Evolutionary conservation across 2,329 filamentous ascomycete species (phyloP).

Genomic region (Akanthomyces dipterigenus): DNA sequence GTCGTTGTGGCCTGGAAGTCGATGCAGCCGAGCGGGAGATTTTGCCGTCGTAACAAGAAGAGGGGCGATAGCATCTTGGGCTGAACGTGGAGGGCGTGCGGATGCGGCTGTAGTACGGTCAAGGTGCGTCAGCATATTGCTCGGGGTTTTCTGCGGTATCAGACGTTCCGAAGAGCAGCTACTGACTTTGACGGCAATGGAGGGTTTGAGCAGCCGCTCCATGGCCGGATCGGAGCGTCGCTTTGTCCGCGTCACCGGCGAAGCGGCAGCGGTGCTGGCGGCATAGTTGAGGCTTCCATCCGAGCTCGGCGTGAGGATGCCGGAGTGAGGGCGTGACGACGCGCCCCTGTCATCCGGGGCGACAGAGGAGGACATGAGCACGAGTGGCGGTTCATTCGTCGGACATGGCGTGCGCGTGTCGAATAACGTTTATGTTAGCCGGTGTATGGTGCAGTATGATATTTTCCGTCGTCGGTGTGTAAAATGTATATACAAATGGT

Average conservation of each 20-base stretch:
- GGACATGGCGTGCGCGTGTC: background rate
- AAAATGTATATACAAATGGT: background rate
- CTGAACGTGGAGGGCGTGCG: slow-evolving; percentile 43
- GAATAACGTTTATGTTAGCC: background rate
- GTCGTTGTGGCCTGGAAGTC: slow-evolving; percentile 47
- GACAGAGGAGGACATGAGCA: slow-evolving; percentile 27
- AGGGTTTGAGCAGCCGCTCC: slow-evolving; percentile 44
- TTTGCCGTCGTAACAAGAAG: slow-evolving; percentile 55
- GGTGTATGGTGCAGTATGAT: background rate
- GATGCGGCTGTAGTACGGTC: slow-evolving; percentile 42
- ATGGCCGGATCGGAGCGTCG: slow-evolving; percentile 36
- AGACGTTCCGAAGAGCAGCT: background rate
- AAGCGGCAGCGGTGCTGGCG: slow-evolving; percentile 21
- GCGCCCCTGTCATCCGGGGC: slow-evolving; percentile 35
- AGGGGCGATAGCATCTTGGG: slow-evolving; percentile 52
- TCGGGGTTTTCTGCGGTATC: too few species aligned
- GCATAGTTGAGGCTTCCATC: slow-evolving; percentile 28
- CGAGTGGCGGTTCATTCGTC: background rate
- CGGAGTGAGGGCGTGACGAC: slow-evolving; percentile 44
- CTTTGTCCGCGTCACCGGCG: slow-evolving; percentile 26
- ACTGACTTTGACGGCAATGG: slow-evolving; percentile 48
- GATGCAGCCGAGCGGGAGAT: slow-evolving; percentile 54
- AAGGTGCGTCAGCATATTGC: background rate
- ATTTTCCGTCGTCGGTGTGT: background rate
- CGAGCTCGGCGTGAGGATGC: slow-evolving; percentile 35